A percentile compares a stretch with the other conserved stretches of the same genome.
Evolutionary conservation across 345 rosid genomes (phyloP).

Genomic region (Ailanthus altissimus): DNA sequence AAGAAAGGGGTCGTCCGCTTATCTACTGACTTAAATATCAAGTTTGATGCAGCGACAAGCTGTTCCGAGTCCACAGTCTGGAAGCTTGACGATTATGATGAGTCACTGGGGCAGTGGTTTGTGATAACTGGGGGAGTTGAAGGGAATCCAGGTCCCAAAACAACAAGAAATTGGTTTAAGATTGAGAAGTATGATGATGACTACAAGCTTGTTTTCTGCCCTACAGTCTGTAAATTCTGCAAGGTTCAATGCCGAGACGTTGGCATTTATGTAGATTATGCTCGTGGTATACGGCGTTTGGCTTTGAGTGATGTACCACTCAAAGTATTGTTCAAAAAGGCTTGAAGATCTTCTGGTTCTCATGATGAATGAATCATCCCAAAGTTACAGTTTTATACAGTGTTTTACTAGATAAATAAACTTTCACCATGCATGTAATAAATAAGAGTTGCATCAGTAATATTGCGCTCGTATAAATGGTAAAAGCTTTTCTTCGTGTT

Average conservation of each 20-base stretch:
- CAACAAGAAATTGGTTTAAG: conserved; percentile 25
- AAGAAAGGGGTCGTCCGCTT: conserved; percentile 14
- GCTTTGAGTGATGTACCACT: background rate
- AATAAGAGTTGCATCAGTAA: too few relatives aligned
- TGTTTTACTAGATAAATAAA: too few relatives aligned
- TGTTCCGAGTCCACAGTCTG: background rate
- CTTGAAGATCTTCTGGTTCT: background rate
- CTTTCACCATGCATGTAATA: too few relatives aligned
- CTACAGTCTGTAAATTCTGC: background rate
- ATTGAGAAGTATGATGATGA: conserved; percentile 15
- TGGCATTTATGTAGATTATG: conserved; percentile 1
- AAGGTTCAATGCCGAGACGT: background rate
- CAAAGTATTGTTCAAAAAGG: background rate
- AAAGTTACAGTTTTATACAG: too few relatives aligned
- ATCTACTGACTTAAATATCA: background rate
- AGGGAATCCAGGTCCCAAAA: conserved; percentile 14
- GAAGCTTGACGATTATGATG: conserved; percentile 18
- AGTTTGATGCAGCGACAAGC: background rate
- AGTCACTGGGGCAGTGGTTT: background rate
- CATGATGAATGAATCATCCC: too few relatives aligned
- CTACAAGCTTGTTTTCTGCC: conserved; percentile 21
- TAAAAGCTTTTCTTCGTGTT: too few relatives aligned
- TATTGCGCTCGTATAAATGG: too few relatives aligned
- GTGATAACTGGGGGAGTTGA: conserved; percentile 21
- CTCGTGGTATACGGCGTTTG: background rate